Percentiles rank a stretch among this genome's conserved stretches.
These are phyloP conservation scores for Ogataea parapolymorpha DNA, from an alignment of 805 yeast genomes.

Conservation along the genomic window DNA sequence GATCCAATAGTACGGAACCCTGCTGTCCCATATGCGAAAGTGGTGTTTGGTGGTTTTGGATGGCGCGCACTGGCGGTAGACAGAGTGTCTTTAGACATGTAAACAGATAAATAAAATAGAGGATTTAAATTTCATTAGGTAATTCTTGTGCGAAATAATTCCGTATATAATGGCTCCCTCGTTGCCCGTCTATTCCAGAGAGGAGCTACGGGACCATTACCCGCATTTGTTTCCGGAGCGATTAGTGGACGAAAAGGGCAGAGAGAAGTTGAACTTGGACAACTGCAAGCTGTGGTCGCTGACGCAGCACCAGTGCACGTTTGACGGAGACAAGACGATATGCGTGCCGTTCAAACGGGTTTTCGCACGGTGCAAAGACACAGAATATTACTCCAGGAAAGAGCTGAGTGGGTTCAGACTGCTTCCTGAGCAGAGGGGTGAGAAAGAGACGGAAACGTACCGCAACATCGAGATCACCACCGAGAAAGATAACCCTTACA, in stretches of 20 bases:
- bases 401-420: slow-evolving; percentile 31
- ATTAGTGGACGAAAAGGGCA: slow-evolving; percentile 6
- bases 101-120: slow-evolving; percentile 5
- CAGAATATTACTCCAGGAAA: slow-evolving; percentile 16
- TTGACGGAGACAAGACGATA: slow-evolving; percentile 38
- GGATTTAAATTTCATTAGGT: not conserved
- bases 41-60: slow-evolving; percentile 42
- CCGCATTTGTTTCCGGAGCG: slow-evolving; percentile 27
- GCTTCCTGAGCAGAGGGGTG: slow-evolving; percentile 22
- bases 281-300: slow-evolving; percentile 36
- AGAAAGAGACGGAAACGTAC: slow-evolving; percentile 13
- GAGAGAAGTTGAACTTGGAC: slow-evolving; percentile 8
- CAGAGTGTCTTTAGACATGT: slow-evolving; percentile 1
- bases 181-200: slow-evolving; percentile 41
- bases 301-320: slow-evolving; percentile 47
- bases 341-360: slow-evolving; percentile 49
- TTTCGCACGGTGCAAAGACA: slow-evolving; percentile 41
- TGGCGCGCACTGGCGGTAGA: slow-evolving; percentile 24
- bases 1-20: slow-evolving; percentile 83
- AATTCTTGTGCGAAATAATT: not conserved
- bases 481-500: slow-evolving; percentile 33
- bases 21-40: slow-evolving; percentile 88
- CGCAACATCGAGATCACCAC: slow-evolving; percentile 39
- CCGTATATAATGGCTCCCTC: slow-evolving; percentile 44
- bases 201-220: slow-evolving; percentile 32